phyloP scores from a whole-genome alignment of 2,329 filamentous ascomycete species.

The Monilinia vaccinii-corymbosi region DNA sequence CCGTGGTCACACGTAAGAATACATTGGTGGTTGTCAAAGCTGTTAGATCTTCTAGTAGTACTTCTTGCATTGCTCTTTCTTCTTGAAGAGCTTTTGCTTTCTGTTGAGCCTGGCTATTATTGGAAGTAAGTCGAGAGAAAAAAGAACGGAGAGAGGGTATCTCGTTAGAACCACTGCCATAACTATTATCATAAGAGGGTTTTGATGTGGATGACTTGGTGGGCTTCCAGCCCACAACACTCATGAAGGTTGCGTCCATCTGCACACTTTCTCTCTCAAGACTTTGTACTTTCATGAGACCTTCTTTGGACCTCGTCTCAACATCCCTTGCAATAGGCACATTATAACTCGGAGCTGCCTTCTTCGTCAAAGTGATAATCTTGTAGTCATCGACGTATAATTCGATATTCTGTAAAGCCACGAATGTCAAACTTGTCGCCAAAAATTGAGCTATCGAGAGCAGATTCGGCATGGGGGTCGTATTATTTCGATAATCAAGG shows the following conservation, averaged over 20 bases:
- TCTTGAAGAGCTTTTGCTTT: conserved; percentile 51
- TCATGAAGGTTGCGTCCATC: conserved; percentile 86
- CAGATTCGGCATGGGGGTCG: conserved; percentile 77
- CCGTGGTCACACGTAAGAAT: conserved; percentile 81
- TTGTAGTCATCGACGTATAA: conserved; percentile 85
- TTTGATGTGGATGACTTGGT: conserved; percentile 33
- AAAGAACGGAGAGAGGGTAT: conserved; percentile 64
- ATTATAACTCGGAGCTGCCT: conserved; percentile 66
- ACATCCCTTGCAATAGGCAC: conserved; percentile 70
- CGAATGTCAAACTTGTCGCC: conserved; percentile 91
- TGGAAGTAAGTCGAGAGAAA: conserved; percentile 66
- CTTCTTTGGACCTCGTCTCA: conserved; percentile 74
- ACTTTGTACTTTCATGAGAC: conserved; percentile 75
- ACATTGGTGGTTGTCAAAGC: conserved; percentile 66
- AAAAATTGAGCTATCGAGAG: conserved; percentile 85
- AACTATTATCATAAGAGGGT: conserved; percentile 27
- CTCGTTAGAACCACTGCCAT: conserved; percentile 40
- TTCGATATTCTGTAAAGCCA: conserved; percentile 78
- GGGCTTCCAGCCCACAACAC: conserved; percentile 74
- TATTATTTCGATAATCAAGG: conserved; percentile 83
- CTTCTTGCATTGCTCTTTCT: conserved; percentile 52
- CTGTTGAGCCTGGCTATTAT: conserved; percentile 39
- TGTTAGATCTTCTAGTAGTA: conserved; percentile 62
- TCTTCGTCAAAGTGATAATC: conserved; percentile 72
- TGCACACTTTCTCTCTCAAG: conserved; percentile 82